Percentiles rank a stretch among this genome's conserved stretches.
Conservation (phyloP, 2,329 filamentous ascomycete species). For the Amauroascus verrucosus region DNA sequence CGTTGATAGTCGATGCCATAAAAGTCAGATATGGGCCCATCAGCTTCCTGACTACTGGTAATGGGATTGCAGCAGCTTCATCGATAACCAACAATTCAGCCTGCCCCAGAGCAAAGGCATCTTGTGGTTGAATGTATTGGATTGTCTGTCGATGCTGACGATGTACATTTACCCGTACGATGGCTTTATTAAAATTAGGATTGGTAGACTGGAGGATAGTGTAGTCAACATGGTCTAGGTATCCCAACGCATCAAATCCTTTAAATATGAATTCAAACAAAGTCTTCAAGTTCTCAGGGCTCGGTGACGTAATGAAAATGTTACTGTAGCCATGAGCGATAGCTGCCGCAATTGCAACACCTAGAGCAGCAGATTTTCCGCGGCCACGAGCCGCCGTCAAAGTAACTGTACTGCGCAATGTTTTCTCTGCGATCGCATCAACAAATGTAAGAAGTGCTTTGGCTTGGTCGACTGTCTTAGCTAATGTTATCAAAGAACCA, state of each 20-base stretch:
- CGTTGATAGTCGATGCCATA: slow-evolving; percentile 98
- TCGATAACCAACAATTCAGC: slow-evolving; percentile 94
- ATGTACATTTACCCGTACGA: slow-evolving; percentile 93
- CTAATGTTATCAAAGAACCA: slow-evolving; percentile 70
- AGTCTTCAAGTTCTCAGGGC: slow-evolving; percentile 96
- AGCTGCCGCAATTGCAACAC: slow-evolving; percentile 86
- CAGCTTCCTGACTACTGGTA: slow-evolving; percentile 83
- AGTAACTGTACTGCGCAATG: slow-evolving; percentile 81
- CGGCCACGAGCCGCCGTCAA: slow-evolving; percentile 88
- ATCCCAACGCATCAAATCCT: slow-evolving; percentile 87
- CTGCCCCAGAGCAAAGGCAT: slow-evolving; percentile 88
- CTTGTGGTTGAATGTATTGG: slow-evolving; percentile 94
- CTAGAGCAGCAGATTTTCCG: slow-evolving; percentile 92
- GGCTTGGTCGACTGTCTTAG: slow-evolving; percentile 87
- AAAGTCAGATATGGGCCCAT: slow-evolving; percentile 97
- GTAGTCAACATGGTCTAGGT: slow-evolving; percentile 92
- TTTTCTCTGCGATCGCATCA: slow-evolving; percentile 93
- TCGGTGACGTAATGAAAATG: slow-evolving; percentile 97
- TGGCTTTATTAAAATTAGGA: slow-evolving; percentile 97
- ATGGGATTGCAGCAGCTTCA: slow-evolving; percentile 89
- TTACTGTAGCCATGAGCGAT: slow-evolving; percentile 97
- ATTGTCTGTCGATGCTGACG: slow-evolving; percentile 93
- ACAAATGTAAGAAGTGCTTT: slow-evolving; percentile 96
- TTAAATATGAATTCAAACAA: slow-evolving; percentile 98
- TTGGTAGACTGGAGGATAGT: slow-evolving; percentile 97